Evolutionary conservation across 192 early-diverging fungal genomes (phyloP).

Genomic region (Dimargaris cristalligena): DNA sequence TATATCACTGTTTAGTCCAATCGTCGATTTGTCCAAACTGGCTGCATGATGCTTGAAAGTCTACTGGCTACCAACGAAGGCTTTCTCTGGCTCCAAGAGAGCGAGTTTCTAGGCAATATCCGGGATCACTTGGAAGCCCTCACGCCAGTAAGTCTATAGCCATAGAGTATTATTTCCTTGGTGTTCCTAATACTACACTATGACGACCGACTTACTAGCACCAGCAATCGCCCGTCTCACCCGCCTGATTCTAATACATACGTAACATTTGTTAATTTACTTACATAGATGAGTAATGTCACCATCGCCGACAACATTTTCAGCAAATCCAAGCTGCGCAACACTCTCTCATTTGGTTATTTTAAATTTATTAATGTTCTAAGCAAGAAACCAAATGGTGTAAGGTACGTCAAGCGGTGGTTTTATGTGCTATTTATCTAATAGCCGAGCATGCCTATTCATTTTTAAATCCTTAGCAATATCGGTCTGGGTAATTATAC

Average conservation of each 20-base stretch:
- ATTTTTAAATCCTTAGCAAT: too few relatives aligned
- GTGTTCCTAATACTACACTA: too few relatives aligned
- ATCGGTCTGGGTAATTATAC: too few relatives aligned
- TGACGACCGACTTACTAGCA: too few relatives aligned
- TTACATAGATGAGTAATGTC: not conserved
- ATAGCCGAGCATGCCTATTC: too few relatives aligned
- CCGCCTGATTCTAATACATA: too few relatives aligned
- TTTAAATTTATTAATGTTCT: not conserved
- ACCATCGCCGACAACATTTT: not conserved
- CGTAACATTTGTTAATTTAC: too few relatives aligned
- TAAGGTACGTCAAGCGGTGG: too few relatives aligned
- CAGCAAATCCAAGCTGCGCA: not conserved
- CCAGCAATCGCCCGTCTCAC: too few relatives aligned
- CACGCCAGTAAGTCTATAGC: not conserved
- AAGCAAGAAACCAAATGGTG: not conserved
- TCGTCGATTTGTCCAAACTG: not conserved
- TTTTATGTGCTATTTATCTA: too few relatives aligned
- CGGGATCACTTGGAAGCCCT: not conserved
- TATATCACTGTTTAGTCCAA: not conserved
- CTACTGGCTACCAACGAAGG: not conserved
- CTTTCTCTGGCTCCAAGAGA: not conserved
- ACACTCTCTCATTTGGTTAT: conserved; percentile 7
- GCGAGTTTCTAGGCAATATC: not conserved
- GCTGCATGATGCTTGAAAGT: not conserved
- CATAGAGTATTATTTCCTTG: too few relatives aligned